Evolutionary conservation across 2,329 filamentous ascomycete species (phyloP), one percentile per base, ranked within the genome.

Genomic region (Torrubiella hemipterigena): DNA sequence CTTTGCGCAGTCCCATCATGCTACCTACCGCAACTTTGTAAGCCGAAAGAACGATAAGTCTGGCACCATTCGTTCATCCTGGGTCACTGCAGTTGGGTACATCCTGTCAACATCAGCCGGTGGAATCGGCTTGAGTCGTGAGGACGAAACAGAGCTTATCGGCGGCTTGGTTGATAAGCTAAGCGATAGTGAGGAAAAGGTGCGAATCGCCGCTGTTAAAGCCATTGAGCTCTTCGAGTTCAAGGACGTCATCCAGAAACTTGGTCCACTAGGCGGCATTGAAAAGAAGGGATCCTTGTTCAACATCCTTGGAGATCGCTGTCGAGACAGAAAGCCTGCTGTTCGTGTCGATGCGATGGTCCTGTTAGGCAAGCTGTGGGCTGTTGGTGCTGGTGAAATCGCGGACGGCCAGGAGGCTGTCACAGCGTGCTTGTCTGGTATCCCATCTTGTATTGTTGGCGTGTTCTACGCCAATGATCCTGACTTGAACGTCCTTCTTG

Each of bases 21-120:
- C 68, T 6, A 77, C 84, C 7, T 96, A 94, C 48, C 73, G 86
- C 41, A 81, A 77, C 43, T 96, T 96, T 43, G 59, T 95, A 13
- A 79, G 81, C 34, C 75, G 93, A 41, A 80, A 76, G 40, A 83
- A 89, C 33, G 91, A 98, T 56, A 95, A 91, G 54, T 81, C 80
- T 3, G 66, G 81, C 2, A 64, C 78, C 8, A 86, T 98, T 31
- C 77, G 91, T 38, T 74, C 83, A 6, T 81, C 81, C 3, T 98
- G 89, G 89, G 81, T 81, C 2, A 82, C 80, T 1, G 81, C 80
- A 9, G 76, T 81, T 22, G 86, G 87, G 6, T 74, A 86, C 42
- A 93, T 98, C 33, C 58, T 98, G 7, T 73, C 81, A n/a, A 96
- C 91, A 1, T 89, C 83, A 16, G 89, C 85, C 16, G 89, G 89